Evolutionary conservation across 768 basidiomycete genomes (phyloP).

Genomic region (Suillus americanus): DNA sequence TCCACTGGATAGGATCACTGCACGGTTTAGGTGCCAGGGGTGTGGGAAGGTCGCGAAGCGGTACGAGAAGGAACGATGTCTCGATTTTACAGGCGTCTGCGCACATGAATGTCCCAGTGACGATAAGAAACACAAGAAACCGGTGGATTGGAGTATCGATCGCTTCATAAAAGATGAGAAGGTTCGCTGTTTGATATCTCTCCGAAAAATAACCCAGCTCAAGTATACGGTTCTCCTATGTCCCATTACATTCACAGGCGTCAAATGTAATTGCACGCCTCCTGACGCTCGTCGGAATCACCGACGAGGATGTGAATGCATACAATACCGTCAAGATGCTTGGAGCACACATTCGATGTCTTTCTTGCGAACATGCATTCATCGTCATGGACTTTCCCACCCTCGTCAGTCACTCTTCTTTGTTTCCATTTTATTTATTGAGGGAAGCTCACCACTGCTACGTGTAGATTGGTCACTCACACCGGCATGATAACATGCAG

Average conservation of each 20-base stretch:
- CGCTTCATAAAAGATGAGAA: conserved; percentile 60
- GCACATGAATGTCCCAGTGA: conserved; percentile 48
- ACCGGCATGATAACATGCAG: conserved; percentile 58
- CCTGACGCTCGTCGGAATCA: conserved; percentile 30
- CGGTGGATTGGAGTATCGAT: conserved; percentile 44
- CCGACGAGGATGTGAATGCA: conserved; percentile 32
- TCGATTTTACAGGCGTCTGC: conserved; percentile 61
- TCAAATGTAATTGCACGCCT: conserved; percentile 41
- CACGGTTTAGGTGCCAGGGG: conserved; percentile 54
- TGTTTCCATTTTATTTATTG: neutral
- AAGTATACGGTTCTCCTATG: neutral
- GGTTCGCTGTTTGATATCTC: conserved; percentile 33
- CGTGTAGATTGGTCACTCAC: conserved; percentile 60
- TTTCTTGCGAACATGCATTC: conserved; percentile 43
- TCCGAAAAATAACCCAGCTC: neutral
- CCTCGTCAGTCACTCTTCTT: conserved; percentile 40
- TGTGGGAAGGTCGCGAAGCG: conserved; percentile 42
- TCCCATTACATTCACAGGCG: conserved; percentile 37
- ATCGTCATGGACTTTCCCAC: conserved; percentile 48
- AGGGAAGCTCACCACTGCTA: neutral
- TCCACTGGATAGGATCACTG: conserved; percentile 58
- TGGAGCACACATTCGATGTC: conserved; percentile 42
- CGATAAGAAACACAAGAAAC: conserved; percentile 25
- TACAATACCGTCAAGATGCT: conserved; percentile 20
- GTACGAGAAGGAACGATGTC: conserved; percentile 41